phyloP scores from a whole-genome alignment of 768 basidiomycete genomes.

The Rhodotorula kratochvilovae region DNA sequence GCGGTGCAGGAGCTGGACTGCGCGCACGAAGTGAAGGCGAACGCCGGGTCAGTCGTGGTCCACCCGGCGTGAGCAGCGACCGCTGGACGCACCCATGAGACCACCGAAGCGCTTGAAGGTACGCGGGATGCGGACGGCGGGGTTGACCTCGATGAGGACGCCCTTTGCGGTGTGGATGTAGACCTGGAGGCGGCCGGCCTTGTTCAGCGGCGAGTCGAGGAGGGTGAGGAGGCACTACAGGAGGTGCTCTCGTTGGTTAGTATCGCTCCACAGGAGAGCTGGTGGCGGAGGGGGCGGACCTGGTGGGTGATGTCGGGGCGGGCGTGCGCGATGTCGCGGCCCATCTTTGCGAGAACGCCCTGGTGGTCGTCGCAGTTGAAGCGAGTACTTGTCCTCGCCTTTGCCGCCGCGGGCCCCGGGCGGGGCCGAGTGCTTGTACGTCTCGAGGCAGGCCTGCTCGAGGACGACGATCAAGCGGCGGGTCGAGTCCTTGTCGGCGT shows the following conservation, averaged over 20 bases:
- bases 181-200: slow-evolving; percentile 90
- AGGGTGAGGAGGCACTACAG: slow-evolving; percentile 85
- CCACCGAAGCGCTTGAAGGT: slow-evolving; percentile 99
- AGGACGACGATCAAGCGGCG: slow-evolving; percentile 81
- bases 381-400: slow-evolving; percentile 85
- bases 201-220: slow-evolving; percentile 95
- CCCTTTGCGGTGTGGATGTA: slow-evolving; percentile 97
- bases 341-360: slow-evolving; percentile 94
- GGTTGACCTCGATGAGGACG: slow-evolving; percentile 96
- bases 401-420: slow-evolving; percentile 54
- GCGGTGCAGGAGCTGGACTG: slow-evolving; percentile 95
- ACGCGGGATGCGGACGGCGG: slow-evolving; percentile 91
- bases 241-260: too few relatives aligned
- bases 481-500: slow-evolving; percentile 51
- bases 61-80: slow-evolving; percentile 5
- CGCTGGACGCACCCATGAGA: slow-evolving; percentile 71
- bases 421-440: slow-evolving; percentile 72
- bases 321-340: slow-evolving; percentile 97
- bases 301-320: slow-evolving; percentile 98
- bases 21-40: background rate
- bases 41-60: background rate
- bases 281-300: slow-evolving; percentile 53
- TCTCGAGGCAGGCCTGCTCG: slow-evolving; percentile 91
- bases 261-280: too few relatives aligned
- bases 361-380: slow-evolving; percentile 99